phyloP scores from a whole-genome alignment of 2,329 filamentous ascomycete species.

The Aureobasidium sp. region DNA sequence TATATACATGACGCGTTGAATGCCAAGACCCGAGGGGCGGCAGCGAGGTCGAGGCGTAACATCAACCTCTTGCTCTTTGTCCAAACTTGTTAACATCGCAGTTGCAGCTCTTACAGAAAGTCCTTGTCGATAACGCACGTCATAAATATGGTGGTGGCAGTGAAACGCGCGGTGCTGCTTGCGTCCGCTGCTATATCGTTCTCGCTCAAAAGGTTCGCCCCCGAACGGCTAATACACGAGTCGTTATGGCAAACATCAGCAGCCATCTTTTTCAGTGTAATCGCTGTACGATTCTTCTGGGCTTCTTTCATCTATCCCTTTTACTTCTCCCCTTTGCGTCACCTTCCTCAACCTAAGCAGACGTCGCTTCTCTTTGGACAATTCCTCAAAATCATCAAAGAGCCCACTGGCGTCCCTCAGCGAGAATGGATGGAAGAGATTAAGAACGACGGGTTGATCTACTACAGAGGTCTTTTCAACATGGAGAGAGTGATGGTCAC shows the following conservation, averaged over 20 bases:
- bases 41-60: background rate
- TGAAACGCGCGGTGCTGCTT: slow-evolving; percentile 2
- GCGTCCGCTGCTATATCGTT: background rate
- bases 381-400: slow-evolving; percentile 26
- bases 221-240: background rate
- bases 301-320: slow-evolving; percentile 26
- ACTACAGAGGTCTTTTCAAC: slow-evolving; percentile 31
- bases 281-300: background rate
- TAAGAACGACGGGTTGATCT: slow-evolving; percentile 26
- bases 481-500: slow-evolving; percentile 30
- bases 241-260: slow-evolving; percentile 1
- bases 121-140: background rate
- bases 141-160: background rate
- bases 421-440: slow-evolving; percentile 6
- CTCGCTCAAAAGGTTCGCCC: background rate
- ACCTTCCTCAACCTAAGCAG: slow-evolving; percentile 28
- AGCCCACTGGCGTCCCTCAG: slow-evolving; percentile 22
- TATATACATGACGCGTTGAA: background rate
- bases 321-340: slow-evolving; percentile 30
- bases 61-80: background rate
- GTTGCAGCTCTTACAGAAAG: background rate
- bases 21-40: background rate
- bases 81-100: background rate
- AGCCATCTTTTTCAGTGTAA: background rate
- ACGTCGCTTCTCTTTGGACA: slow-evolving; percentile 27